A percentile compares a stretch with the other conserved stretches of the same genome.
Conservation (phyloP, 495 filamentous ascomycete genomes). For the Cudoniella acicularis region DNA sequence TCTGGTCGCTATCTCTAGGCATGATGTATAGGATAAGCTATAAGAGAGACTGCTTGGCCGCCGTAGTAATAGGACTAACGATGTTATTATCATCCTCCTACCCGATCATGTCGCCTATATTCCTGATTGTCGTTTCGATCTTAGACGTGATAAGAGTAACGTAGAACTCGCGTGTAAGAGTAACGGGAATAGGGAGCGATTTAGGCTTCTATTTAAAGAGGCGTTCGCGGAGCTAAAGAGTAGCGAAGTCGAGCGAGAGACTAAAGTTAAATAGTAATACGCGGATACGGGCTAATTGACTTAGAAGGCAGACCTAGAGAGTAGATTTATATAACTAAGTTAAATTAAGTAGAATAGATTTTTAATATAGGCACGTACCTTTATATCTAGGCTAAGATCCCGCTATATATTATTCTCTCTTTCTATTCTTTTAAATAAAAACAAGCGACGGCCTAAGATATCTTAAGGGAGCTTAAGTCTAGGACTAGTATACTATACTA, state of each 20-base stretch:
- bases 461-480: constrained; percentile 30
- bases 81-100: constrained; percentile 31
- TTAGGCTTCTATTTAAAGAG: constrained; percentile 31
- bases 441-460: constrained; percentile 27
- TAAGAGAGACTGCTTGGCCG: constrained; percentile 33
- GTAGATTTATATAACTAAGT: too few species aligned
- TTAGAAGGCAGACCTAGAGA: constrained; percentile 23
- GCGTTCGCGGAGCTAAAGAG: constrained; percentile 32
- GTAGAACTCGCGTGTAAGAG: constrained; percentile 36
- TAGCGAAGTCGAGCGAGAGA: constrained; percentile 22
- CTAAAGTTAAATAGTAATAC: constrained; percentile 33
- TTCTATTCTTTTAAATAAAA: constrained; percentile 31
- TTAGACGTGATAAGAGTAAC: constrained; percentile 31
- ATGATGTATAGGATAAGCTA: constrained; percentile 30
- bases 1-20: constrained; percentile 22
- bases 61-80: constrained; percentile 30
- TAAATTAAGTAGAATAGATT: constrained; percentile 5
- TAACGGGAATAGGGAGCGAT: constrained; percentile 30
- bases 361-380: constrained; percentile 16
- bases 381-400: constrained; percentile 22
- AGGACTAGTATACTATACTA: constrained; percentile 21
- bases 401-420: constrained; percentile 28
- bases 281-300: constrained; percentile 29
- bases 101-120: constrained; percentile 34
- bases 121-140: constrained; percentile 34